These are phyloP conservation scores for Neobulgaria alba DNA, from an alignment of 2,329 filamentous ascomycete genomes.

Conservation along the genomic window DNA sequence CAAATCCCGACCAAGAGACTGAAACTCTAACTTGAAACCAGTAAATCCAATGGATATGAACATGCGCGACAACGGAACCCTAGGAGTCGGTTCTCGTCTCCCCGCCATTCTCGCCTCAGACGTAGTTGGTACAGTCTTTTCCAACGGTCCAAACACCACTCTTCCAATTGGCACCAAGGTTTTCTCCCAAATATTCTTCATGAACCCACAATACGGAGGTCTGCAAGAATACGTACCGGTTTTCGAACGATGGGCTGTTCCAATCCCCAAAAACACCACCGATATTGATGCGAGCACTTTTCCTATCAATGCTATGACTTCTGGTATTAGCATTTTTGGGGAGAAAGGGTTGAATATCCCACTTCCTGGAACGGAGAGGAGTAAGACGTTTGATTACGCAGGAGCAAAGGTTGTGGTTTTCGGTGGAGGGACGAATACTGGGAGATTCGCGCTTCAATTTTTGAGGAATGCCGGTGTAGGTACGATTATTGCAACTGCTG, in stretches of 20 bases:
- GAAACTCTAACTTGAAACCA: no score
- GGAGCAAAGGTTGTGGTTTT: constrained; percentile 25
- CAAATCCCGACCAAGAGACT: no score
- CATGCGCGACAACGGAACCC: not conserved
- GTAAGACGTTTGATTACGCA: constrained; percentile 1
- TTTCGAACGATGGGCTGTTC: constrained; percentile 16
- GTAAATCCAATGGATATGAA: not conserved
- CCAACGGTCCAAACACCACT: constrained; percentile 4
- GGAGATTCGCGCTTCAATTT: constrained; percentile 28
- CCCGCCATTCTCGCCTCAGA: constrained; percentile 15
- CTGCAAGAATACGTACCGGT: not conserved
- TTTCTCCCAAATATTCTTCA: constrained; percentile 24
- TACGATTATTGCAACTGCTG: constrained; percentile 32
- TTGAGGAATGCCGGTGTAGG: constrained; percentile 30
- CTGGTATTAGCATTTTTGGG: constrained; percentile 30
- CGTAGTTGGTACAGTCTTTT: constrained; percentile 10
- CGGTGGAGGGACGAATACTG: constrained; percentile 30
- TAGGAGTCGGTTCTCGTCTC: constrained; percentile 3
- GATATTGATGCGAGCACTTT: constrained; percentile 32
- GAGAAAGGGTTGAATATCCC: constrained; percentile 4
- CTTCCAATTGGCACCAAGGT: not conserved
- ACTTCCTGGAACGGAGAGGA: not conserved
- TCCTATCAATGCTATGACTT: constrained; percentile 30
- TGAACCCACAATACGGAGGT: not conserved
- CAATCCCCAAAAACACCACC: constrained; percentile 29